These are phyloP conservation scores for Hydrangea macrophylla DNA, from an alignment of 148 eudicot genomes.

Conservation along the genomic window DNA sequence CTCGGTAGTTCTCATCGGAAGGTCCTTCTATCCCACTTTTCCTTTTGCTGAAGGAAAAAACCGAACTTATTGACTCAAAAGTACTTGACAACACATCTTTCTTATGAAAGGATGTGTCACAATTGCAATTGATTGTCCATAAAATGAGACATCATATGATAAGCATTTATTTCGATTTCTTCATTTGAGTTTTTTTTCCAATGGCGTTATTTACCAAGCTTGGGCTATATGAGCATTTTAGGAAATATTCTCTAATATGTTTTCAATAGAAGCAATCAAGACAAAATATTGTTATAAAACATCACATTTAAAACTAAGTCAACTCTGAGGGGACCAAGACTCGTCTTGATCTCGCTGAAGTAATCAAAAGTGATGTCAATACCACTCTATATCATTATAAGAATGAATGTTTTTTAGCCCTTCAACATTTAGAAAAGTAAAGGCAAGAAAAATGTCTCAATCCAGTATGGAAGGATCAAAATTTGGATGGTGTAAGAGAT, in stretches of 20 bases:
- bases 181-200: no score
- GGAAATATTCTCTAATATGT: background rate
- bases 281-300: background rate
- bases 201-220: no score
- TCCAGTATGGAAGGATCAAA: background rate
- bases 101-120: background rate
- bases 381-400: no score
- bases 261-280: background rate
- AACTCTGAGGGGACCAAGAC: background rate
- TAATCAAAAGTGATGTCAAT: no score
- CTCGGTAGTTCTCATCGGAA: background rate
- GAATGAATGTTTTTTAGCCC: background rate
- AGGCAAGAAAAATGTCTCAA: background rate
- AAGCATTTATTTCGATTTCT: background rate
- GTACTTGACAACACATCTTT: background rate
- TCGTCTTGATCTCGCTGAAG: background rate
- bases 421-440: background rate
- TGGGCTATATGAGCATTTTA: no score
- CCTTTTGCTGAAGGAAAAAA: constrained; percentile 7
- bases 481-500: background rate
- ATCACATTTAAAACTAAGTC: background rate
- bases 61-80: background rate
- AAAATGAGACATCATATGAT: background rate
- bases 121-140: background rate
- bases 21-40: no score